Base-by-base conservation (phyloP, 106 monocot species). In the Agapanthus africanus region DNA sequence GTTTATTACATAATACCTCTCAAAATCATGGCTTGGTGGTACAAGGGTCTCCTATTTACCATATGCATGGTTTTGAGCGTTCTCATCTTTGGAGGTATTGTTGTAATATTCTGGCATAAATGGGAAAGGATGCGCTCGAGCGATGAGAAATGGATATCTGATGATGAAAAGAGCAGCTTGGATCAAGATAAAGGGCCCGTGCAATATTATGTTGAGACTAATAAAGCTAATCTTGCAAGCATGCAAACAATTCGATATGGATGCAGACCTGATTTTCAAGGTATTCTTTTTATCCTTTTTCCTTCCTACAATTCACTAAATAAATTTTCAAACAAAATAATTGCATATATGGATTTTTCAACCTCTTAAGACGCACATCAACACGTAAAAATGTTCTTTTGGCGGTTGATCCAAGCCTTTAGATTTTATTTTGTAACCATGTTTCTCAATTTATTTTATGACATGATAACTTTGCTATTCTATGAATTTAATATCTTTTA, bases 21-120 rank as follows among this genome's bases (percentile, higher is more conserved):
- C 68, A 74, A 65, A 46, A 65, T 92, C 47, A 44, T 33, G 40
- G 51, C 90, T 44, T 88, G 85, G 91, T 95, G 94, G 94, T 83
- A 81, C 10, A 63, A 40, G 13, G 90, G 94, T 11, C 81, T 95
- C 59, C 21, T 95, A 22, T 80, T 85, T 59, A 63, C 54, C 28
- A 40, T 76, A 39, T 80, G 79, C 82, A 95, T 95, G 94, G 85
- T 85, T 65, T 71, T 68, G 3, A 72, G 88, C 57, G 83, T 88
- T 26, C 63, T 84, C 38, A 6, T 85, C 4, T 68, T 83, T 25
- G 94, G 94, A 54, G 87, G 85, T 14, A 16, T 78, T 31, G 77
- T 85, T 32, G 54, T 91, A 65, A 69, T 85, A 65, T 56, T 90
- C 2, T 95, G 94, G 94, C 42, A 83, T 67, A 65, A 44, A 21